Percentiles rank a stretch among this genome's conserved stretches.
Conservation (phyloP, 192 early-diverging fungal genomes). For the Entomortierella chlamydospora region DNA sequence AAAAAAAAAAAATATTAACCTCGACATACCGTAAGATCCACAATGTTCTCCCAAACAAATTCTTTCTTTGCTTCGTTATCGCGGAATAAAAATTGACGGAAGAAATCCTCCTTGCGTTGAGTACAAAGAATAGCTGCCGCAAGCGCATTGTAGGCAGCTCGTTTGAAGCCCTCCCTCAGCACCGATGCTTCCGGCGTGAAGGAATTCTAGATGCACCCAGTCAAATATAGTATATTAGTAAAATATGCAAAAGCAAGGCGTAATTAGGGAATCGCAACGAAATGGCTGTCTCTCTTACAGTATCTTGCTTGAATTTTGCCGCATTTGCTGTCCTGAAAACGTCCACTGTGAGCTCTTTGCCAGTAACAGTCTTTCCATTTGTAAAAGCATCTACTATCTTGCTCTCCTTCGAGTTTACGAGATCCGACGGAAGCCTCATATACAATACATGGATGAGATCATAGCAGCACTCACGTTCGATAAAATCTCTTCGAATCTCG, state of each 20-base stretch:
- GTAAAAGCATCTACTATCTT: constrained; percentile 52
- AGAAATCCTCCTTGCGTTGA: constrained; percentile 65
- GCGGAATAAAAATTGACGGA: constrained; percentile 68
- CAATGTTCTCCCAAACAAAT: constrained; percentile 71
- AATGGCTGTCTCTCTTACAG: background rate
- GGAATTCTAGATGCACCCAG: constrained; percentile 10
- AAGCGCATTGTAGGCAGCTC: constrained; percentile 68
- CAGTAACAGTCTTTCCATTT: constrained; percentile 32
- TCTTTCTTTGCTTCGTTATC: constrained; percentile 64
- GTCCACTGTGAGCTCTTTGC: constrained; percentile 58
- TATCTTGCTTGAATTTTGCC: constrained; percentile 52
- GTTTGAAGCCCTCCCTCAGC: constrained; percentile 52
- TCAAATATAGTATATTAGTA: background rate
- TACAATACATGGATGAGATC: constrained; percentile 59
- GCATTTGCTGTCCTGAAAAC: constrained; percentile 57
- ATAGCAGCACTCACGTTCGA: constrained; percentile 45
- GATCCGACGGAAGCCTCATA: constrained; percentile 47
- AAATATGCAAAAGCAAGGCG: too few relatives aligned
- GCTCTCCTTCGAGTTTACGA: constrained; percentile 56
- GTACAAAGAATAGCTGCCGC: constrained; percentile 68
- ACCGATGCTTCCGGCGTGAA: constrained; percentile 19
- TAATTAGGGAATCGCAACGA: background rate
- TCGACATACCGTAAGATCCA: constrained; percentile 58
- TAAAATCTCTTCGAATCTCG: constrained; percentile 37
- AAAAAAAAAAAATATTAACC: too few relatives aligned